Base-by-base conservation (phyloP, 1,284 basidiomycete species). In the Bjerkandera adusta region DNA sequence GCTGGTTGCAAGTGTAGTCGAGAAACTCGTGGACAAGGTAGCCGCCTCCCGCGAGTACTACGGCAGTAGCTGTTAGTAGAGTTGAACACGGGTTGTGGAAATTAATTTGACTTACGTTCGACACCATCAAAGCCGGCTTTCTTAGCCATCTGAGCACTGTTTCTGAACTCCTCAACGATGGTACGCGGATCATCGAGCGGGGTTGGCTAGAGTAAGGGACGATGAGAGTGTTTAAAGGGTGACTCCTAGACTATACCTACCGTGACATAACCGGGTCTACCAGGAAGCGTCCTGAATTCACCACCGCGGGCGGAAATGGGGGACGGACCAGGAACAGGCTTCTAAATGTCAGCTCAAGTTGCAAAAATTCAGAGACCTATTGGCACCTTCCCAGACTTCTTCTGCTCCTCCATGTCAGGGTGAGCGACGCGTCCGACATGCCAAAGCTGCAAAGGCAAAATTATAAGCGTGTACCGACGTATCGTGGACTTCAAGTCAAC, bases 31-130 rank as follows among this genome's bases (percentile, higher is more conserved):
- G 33, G 15, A 45, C 27, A 7, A 45, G 34, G 43, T 45, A 45
- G 11, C 43, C 43, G 4, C 89, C 82, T 3, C 83, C 79, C 35
- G 72, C 68, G 58, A 79, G 51, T 15, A 52, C 46, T 48, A 22
- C 12, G 13, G 25, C 10, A 21, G 13, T 34, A 3, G 18, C 5
- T 12, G 25, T 38, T 27, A 39, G 35, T 4, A 10, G 13, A 26
- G 20, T 1, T 3, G 18, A 46, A 15, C 21, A 20, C n/a, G n/a
- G n/a, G 12, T 4, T 13, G 21, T 21, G 26, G 6, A 18, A 15
- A n/a, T 6, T 21, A n/a, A 7, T 5, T 12, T 3, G 6, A 36
- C 46, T 6, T 43, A 48, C 46, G 20, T 37, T 50, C 49, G 7
- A 50, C 45, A 20, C 49, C 49, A 21, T 50, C 49, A 26, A 50